These are phyloP conservation scores for Boletus eberwhitei DNA, from an alignment of 768 basidiomycete species.

Conservation along the genomic window DNA sequence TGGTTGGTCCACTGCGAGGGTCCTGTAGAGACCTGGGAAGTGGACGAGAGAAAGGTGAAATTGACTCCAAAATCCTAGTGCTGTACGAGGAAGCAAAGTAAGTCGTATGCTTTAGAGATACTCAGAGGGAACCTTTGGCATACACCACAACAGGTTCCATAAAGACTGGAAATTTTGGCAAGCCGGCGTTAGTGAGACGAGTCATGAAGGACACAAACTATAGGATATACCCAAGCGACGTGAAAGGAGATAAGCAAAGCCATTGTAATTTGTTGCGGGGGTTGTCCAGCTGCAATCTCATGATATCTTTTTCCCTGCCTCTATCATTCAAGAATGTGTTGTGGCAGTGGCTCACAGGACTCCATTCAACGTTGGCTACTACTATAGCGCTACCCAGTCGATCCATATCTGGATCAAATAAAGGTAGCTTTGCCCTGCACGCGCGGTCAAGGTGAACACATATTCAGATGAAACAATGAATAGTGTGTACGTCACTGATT, in stretches of 20 bases:
- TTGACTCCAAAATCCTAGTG: neutral
- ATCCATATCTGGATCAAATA: too few species aligned
- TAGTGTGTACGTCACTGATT: too few species aligned
- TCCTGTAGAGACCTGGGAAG: constrained; percentile 55
- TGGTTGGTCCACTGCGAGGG: constrained; percentile 63
- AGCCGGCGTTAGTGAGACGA: neutral
- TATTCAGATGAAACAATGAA: too few species aligned
- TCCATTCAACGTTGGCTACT: too few species aligned
- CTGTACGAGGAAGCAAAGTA: neutral
- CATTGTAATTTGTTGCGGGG: too few species aligned
- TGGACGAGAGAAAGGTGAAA: constrained; percentile 39
- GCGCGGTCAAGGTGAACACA: too few species aligned
- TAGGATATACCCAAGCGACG: constrained; percentile 4
- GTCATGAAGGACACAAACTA: neutral
- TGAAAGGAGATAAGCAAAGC: constrained; percentile 4
- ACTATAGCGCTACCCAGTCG: too few species aligned
- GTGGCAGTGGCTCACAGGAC: too few species aligned
- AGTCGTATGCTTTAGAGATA: neutral
- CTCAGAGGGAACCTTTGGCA: neutral
- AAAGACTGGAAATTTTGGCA: neutral
- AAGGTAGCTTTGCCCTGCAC: too few species aligned
- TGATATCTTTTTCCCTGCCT: too few species aligned
- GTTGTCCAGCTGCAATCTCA: too few species aligned
- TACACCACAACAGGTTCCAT: neutral
- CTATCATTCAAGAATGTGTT: too few species aligned